phyloP scores from a whole-genome alignment of 306 rosid genomes.

The Quercus aquifolioides region DNA sequence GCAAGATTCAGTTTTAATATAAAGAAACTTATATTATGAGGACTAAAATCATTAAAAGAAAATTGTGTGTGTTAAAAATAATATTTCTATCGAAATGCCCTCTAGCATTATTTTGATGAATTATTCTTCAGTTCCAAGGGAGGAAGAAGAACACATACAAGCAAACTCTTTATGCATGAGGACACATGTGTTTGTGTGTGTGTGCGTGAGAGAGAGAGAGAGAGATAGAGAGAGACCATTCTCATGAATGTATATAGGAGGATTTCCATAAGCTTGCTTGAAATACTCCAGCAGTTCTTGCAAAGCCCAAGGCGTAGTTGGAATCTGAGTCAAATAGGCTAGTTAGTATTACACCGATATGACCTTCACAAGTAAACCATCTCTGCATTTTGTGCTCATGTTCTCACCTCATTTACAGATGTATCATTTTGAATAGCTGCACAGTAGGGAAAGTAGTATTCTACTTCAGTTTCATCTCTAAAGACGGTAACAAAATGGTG shows the following conservation, averaged over 20 bases:
- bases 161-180: background rate
- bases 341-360: background rate
- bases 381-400: background rate
- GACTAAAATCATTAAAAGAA: background rate
- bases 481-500: background rate
- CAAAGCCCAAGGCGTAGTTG: slow-evolving; percentile 28
- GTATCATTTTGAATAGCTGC: background rate
- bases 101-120: background rate
- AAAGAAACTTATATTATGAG: background rate
- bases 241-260: slow-evolving; percentile 53
- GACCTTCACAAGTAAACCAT: background rate
- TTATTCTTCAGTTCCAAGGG: background rate
- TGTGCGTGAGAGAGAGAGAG: background rate
- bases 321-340: slow-evolving; percentile 26
- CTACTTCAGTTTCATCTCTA: background rate
- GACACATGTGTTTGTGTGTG: background rate
- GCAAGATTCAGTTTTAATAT: background rate
- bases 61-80: background rate
- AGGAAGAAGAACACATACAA: background rate
- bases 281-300: slow-evolving; percentile 24
- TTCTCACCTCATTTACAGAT: slow-evolving; percentile 22
- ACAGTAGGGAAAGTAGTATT: background rate
- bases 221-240: slow-evolving; percentile 30
- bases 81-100: background rate
- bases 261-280: slow-evolving; percentile 38